Evolutionary conservation across 169 alveolate species (phyloP), one percentile per base, ranked within the genome.

Genomic region (Theileria luwenshuni): DNA sequence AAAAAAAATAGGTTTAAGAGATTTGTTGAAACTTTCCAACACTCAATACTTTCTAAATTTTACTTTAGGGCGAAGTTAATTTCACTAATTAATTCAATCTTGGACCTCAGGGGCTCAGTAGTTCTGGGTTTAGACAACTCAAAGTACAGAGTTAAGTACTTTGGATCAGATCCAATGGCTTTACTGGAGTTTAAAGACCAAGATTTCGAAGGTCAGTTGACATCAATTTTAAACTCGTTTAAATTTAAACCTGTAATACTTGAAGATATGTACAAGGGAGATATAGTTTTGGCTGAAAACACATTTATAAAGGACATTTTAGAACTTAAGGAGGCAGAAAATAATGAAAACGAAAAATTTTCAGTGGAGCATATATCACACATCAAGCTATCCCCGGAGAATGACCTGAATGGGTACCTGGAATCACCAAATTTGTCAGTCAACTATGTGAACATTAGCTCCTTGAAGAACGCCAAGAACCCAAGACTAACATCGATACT

Each of bases 101-200:
- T 59, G 15, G 1, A 21, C 10, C n/a, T 67, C 12, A 32, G 28
- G 8, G 77, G 76, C 12, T 58, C 72, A 21, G 60, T 47, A 35
- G 60, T 76, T 0, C 48, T 67, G 6, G 85, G 85, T 3, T 1
- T n/a, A 13, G 85, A 76, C 59, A 45, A 38, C 59, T 27, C 27
- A 21, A 30, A 35, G 15, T 76, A 76, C 83, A 74, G 33, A 17
- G 17, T 74, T n/a, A 33, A 49, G 25, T 56, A 70, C 74, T 0
- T 74, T n/a, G 83, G 83, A n/a, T 21, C 21, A 0, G 49, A 59
- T 33, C 7, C 23, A 0, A 2, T 10, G 32, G 27, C 21, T 12
- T 23, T 5, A 5, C 45, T 38, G 45, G 5, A 5, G 10, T 38
- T 38, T 10, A 38, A 38, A 10, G 45, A 38, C 17, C 17, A 38